Percentiles rank a stretch among this genome's conserved stretches.
Conservation (phyloP, 2,329 filamentous ascomycete species). For the Alternaria dauci region DNA sequence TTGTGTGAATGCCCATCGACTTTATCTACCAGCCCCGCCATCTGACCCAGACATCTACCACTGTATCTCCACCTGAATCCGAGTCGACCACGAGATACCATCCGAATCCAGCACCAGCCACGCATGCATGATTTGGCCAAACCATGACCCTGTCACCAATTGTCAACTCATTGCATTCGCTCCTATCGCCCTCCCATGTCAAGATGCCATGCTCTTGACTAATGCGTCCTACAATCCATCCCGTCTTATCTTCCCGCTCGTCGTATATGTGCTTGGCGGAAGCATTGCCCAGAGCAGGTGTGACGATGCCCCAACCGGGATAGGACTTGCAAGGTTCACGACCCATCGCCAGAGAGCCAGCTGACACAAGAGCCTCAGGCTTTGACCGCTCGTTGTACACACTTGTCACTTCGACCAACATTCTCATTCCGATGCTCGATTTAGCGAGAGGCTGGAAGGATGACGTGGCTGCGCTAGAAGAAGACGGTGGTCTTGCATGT, state of each 20-base stretch:
- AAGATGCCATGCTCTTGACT: conserved; percentile 83
- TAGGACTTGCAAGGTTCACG: conserved; percentile 78
- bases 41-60: conserved; percentile 77
- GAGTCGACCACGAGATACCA: conserved; percentile 80
- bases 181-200: conserved; percentile 61
- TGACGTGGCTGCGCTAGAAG: conserved; percentile 21
- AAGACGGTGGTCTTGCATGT: conserved; percentile 61
- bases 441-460: conserved; percentile 54
- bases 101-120: conserved; percentile 73
- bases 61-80: conserved; percentile 59
- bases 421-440: conserved; percentile 69
- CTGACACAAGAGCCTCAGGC: conserved; percentile 73
- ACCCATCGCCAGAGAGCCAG: conserved; percentile 74
- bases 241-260: conserved; percentile 43
- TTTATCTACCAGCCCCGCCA: conserved; percentile 71
- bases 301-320: conserved; percentile 73
- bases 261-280: conserved; percentile 35
- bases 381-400: conserved; percentile 62
- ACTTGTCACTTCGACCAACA: conserved; percentile 76
- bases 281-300: conserved; percentile 61
- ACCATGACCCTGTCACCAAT: conserved; percentile 74
- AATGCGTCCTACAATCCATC: conserved; percentile 75
- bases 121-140: conserved; percentile 84
- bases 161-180: conserved; percentile 52
- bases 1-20: not conserved